These are phyloP conservation scores for Lachnellula hyalina DNA, from an alignment of 2,329 filamentous ascomycete species.

Conservation along the genomic window DNA sequence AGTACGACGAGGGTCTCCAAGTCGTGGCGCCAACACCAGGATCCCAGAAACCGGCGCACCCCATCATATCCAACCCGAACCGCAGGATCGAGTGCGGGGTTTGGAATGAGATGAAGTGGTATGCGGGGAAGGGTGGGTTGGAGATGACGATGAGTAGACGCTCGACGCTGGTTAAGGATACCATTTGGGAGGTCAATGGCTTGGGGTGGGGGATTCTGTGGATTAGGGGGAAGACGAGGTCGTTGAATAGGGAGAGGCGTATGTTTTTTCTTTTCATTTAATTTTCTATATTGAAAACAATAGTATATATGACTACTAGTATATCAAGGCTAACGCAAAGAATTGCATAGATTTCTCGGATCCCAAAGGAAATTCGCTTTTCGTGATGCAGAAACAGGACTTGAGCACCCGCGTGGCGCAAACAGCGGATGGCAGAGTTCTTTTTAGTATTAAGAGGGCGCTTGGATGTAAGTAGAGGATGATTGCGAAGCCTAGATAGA, in stretches of 20 bases:
- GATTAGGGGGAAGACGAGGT: slow-evolving; percentile 1
- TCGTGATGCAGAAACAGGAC: slow-evolving; percentile 2
- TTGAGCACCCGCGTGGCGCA: neutral
- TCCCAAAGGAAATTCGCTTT: slow-evolving; percentile 3
- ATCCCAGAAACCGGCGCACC: too few species aligned
- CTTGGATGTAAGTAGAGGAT: neutral
- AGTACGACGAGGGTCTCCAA: too few species aligned
- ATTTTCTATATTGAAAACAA: neutral
- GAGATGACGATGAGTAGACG: slow-evolving; percentile 2
- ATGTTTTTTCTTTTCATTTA: neutral
- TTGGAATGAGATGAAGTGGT: slow-evolving; percentile 4
- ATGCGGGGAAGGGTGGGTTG: slow-evolving; percentile 5
- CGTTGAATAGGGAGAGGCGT: slow-evolving; percentile 5
- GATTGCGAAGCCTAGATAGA: neutral
- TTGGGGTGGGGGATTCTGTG: neutral
- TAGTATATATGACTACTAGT: neutral
- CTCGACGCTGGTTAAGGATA: slow-evolving; percentile 1
- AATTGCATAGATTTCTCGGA: neutral
- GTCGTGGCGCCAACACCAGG: too few species aligned
- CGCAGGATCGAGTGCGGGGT: slow-evolving; percentile 4
- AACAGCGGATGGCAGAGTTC: neutral
- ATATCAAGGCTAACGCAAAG: neutral
- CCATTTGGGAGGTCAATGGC: slow-evolving; percentile 7
- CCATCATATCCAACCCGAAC: neutral
- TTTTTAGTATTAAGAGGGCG: slow-evolving; percentile 2